These are phyloP conservation scores for Amaranthus palmeri DNA, from an alignment of 148 eudicot species.

Conservation along the genomic window DNA sequence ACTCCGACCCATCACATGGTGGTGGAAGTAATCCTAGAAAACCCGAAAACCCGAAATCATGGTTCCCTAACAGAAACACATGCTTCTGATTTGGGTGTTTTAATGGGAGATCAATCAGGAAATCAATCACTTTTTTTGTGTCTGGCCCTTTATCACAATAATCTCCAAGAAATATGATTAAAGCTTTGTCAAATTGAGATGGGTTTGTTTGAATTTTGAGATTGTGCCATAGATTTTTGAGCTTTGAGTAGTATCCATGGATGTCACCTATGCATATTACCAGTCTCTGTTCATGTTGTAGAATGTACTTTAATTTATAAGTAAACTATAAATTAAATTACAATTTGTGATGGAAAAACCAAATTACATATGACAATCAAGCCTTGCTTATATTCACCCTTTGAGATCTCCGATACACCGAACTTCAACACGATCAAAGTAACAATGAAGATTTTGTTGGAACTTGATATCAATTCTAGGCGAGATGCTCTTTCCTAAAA, in stretches of 20 bases:
- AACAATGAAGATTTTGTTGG: no score
- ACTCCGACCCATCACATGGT: constrained; percentile 45
- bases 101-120: constrained; percentile 50
- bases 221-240: constrained; percentile 64
- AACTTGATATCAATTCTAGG: no score
- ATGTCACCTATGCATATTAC: constrained; percentile 79
- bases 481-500: no score
- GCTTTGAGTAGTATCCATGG: constrained; percentile 70
- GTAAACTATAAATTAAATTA: no score
- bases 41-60: constrained; percentile 70
- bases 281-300: constrained; percentile 28
- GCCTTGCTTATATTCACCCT: no score
- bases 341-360: no score
- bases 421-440: no score
- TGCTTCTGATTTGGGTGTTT: constrained; percentile 68
- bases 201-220: constrained; percentile 48
- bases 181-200: constrained; percentile 46
- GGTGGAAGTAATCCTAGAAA: constrained; percentile 54
- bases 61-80: constrained; percentile 77
- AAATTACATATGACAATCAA: no score
- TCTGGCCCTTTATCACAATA: constrained; percentile 89
- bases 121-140: constrained; percentile 58
- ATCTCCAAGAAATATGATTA: constrained; percentile 82
- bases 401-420: no score
- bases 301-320: no score